Conservation (phyloP, 2,329 filamentous ascomycete species). For the Penicillium sp. region DNA sequence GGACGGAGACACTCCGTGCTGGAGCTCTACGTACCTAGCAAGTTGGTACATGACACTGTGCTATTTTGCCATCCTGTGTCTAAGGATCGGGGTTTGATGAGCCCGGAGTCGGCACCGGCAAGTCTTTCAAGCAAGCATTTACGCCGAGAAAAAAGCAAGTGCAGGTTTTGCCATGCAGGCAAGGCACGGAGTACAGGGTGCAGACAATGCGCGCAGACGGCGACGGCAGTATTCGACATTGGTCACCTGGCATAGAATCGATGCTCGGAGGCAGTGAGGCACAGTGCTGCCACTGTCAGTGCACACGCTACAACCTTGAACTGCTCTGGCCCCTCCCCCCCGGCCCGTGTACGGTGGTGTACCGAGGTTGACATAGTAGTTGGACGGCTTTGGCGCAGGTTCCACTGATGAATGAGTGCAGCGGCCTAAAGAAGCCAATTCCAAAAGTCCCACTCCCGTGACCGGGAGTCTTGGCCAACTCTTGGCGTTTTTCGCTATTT, state of each 20-base stretch:
- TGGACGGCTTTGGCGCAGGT: background rate
- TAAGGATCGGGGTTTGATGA: background rate
- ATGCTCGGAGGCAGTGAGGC: too few relatives aligned
- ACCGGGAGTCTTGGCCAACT: background rate
- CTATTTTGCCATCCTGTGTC: background rate
- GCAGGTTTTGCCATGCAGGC: background rate
- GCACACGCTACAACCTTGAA: too few relatives aligned
- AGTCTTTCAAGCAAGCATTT: too few relatives aligned
- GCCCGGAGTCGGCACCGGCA: background rate
- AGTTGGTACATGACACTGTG: background rate
- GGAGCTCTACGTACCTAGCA: background rate
- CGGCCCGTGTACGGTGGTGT: too few relatives aligned
- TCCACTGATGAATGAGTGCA: slow-evolving; percentile 6
- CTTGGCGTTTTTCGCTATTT: background rate
- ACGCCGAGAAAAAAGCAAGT: background rate
- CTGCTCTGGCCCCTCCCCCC: too few relatives aligned
- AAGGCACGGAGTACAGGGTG: too few relatives aligned
- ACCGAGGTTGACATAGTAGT: background rate
- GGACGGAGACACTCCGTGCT: background rate
- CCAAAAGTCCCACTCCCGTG: background rate
- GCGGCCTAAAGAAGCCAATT: background rate
- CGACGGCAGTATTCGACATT: background rate
- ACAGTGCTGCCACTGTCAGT: too few relatives aligned
- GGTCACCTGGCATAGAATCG: background rate
- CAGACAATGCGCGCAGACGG: too few relatives aligned